phyloP scores from a whole-genome alignment of 495 filamentous ascomycete genomes.

The Hyphodiscus hymeniophilus region DNA sequence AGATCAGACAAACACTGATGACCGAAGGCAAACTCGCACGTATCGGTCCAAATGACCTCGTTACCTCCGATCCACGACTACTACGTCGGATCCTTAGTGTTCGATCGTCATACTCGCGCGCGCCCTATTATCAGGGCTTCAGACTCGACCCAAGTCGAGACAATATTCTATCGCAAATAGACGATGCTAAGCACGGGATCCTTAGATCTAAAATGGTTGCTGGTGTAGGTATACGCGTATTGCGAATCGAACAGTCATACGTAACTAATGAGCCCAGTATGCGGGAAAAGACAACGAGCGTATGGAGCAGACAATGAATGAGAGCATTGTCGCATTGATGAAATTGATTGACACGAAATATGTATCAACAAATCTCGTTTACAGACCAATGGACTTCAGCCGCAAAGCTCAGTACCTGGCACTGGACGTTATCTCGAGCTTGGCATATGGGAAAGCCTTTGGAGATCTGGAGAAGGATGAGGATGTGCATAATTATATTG shows the following conservation, averaged over 20 bases:
- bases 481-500: conserved; percentile 9
- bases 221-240: conserved; percentile 25
- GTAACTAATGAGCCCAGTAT: conserved; percentile 23
- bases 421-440: conserved; percentile 38
- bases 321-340: conserved; percentile 31
- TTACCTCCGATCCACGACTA: conserved; percentile 31
- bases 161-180: conserved; percentile 28
- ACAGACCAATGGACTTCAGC: conserved; percentile 36
- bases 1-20: too few species aligned
- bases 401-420: conserved; percentile 38
- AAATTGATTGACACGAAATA: conserved; percentile 29
- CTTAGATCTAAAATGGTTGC: conserved; percentile 28
- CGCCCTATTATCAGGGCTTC: conserved; percentile 24
- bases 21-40: conserved; percentile 29
- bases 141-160: conserved; percentile 27
- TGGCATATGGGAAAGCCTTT: conserved; percentile 41
- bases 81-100: conserved; percentile 26
- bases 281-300: conserved; percentile 36
- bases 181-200: conserved; percentile 26
- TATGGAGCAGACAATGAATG: conserved; percentile 38
- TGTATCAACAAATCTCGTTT: conserved; percentile 19
- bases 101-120: conserved; percentile 26
- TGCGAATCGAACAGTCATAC: background rate
- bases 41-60: conserved; percentile 35
- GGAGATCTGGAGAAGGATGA: conserved; percentile 7